Conservation (phyloP, 2,329 filamentous ascomycete genomes). For the Stagonosporopsis tanaceti region DNA sequence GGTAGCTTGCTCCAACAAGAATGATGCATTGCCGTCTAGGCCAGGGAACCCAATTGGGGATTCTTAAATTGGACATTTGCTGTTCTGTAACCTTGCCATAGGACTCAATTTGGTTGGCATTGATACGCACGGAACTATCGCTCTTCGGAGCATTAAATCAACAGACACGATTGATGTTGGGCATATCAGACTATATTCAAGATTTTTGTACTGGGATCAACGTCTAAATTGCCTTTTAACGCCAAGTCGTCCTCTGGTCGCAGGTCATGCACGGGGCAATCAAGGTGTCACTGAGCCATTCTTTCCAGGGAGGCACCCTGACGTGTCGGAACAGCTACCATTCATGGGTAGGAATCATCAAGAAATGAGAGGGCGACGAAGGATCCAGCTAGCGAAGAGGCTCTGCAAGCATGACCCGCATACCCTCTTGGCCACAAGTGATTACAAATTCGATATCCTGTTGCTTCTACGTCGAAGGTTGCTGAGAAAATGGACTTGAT, state of each 20-base stretch:
- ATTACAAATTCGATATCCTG: background rate
- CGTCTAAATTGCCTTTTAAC: too few relatives aligned
- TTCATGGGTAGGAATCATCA: background rate
- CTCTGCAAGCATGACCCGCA: conserved; percentile 5
- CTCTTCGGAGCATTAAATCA: too few relatives aligned
- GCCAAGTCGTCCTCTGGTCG: background rate
- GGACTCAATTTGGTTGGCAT: too few relatives aligned
- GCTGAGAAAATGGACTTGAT: background rate
- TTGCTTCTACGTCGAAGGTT: background rate
- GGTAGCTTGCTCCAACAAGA: too few relatives aligned
- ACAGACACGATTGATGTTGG: too few relatives aligned
- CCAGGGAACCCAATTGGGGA: too few relatives aligned
- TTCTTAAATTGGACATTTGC: too few relatives aligned
- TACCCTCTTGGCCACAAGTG: conserved; percentile 8
- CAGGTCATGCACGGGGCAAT: background rate
- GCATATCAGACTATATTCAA: too few relatives aligned
- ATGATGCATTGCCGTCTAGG: too few relatives aligned
- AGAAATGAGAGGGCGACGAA: background rate
- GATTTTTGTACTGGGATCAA: background rate
- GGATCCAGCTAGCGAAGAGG: background rate
- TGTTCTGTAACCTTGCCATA: too few relatives aligned
- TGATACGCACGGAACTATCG: too few relatives aligned
- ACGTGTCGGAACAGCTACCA: background rate
- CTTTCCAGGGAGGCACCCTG: background rate
- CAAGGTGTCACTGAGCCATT: background rate